A percentile compares a stretch with the other conserved stretches of the same genome.
Conservation (phyloP, 2,329 filamentous ascomycete genomes). For the Bertia moriformis region DNA sequence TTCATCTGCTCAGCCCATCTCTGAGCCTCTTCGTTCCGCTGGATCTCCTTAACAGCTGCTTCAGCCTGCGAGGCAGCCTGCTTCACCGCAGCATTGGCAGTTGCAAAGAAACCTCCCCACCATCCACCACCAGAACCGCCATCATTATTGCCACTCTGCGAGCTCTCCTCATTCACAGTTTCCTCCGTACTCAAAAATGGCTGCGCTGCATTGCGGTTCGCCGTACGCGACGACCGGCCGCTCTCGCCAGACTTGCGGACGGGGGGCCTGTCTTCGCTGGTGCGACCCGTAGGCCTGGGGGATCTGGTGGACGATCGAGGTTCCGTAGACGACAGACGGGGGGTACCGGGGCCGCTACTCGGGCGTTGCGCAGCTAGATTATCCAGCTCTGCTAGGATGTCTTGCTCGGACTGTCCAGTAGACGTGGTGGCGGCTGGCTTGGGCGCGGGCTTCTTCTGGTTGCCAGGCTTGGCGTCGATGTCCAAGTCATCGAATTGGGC, state of each 20-base stretch:
- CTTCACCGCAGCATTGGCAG: conserved; percentile 27
- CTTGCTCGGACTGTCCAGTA: conserved; percentile 24
- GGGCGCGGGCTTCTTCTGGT: conserved; percentile 7
- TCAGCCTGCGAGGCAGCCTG: conserved; percentile 80
- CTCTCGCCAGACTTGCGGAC: not conserved
- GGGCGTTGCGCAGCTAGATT: conserved; percentile 37
- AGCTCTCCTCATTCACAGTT: not conserved
- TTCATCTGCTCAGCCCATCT: conserved; percentile 90
- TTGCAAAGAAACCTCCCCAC: conserved; percentile 78
- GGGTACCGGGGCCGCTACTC: conserved; percentile 37
- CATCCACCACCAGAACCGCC: conserved; percentile 74
- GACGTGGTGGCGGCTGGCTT: conserved; percentile 7
- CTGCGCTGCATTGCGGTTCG: not conserved
- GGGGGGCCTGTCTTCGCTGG: not conserved
- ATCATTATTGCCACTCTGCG: not conserved
- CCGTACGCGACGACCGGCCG: not conserved
- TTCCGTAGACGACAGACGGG: conserved; percentile 27
- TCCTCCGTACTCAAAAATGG: not conserved
- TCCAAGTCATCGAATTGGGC: conserved; percentile 31
- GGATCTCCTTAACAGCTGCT: conserved; percentile 82
- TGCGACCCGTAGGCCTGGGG: not conserved
- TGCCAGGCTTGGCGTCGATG: conserved; percentile 12
- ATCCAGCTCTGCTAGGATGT: conserved; percentile 44
- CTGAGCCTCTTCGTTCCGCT: conserved; percentile 90
- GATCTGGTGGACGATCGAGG: not conserved